phyloP scores from a whole-genome alignment of 2,329 filamentous ascomycete species.

The Pseudocercospora crystallina region DNA sequence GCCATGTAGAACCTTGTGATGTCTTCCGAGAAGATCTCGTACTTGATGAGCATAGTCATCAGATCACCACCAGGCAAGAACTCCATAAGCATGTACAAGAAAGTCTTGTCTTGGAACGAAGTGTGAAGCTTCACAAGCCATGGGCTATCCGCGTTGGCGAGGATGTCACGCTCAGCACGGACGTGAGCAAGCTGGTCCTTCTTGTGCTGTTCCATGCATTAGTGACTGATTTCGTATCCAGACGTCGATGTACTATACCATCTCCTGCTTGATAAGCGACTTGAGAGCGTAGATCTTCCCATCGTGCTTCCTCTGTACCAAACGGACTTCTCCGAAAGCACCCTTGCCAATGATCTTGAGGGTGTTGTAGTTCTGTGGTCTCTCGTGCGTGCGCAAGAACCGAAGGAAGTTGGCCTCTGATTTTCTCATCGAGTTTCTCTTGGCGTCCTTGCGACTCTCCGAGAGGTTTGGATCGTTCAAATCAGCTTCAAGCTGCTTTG shows the following conservation, averaged over 20 bases:
- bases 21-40: slow-evolving; percentile 98
- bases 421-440: slow-evolving; percentile 79
- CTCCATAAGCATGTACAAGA: slow-evolving; percentile 99
- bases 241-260: slow-evolving; percentile 53
- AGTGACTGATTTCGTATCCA: slow-evolving; percentile 4
- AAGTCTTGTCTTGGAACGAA: slow-evolving; percentile 94
- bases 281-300: slow-evolving; percentile 98
- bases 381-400: slow-evolving; percentile 89
- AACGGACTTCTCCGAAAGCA: slow-evolving; percentile 95
- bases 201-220: slow-evolving; percentile 65
- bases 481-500: slow-evolving; percentile 86
- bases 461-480: slow-evolving; percentile 74
- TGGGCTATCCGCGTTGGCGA: slow-evolving; percentile 98
- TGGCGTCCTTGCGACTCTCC: slow-evolving; percentile 74
- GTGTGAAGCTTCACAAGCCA: slow-evolving; percentile 99
- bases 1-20: slow-evolving; percentile 99
- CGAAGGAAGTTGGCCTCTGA: slow-evolving; percentile 91
- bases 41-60: slow-evolving; percentile 99
- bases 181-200: slow-evolving; percentile 98
- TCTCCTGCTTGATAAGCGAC: slow-evolving; percentile 96
- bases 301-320: slow-evolving; percentile 94
- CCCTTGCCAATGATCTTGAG: slow-evolving; percentile 99
- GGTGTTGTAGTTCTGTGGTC: slow-evolving; percentile 90
- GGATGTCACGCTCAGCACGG: slow-evolving; percentile 92
- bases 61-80: slow-evolving; percentile 96